Percentiles rank a stretch among this genome's conserved stretches.
These are phyloP conservation scores for Penicillium olsonii DNA, from an alignment of 2,329 filamentous ascomycete species.

Conservation along the genomic window DNA sequence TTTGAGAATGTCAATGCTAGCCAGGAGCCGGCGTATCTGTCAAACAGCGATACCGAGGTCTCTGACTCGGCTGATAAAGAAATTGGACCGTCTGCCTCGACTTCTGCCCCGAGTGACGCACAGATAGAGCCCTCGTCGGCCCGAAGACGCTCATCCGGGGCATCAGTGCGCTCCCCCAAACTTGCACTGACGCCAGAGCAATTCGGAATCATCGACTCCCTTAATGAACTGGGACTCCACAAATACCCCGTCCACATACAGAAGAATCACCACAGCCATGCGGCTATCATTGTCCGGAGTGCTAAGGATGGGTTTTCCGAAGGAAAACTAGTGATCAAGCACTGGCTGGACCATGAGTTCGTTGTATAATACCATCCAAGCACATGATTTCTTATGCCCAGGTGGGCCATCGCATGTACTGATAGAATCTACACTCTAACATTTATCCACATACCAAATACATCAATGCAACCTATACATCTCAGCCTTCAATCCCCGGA, in stretches of 20 bases:
- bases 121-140: neutral
- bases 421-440: neutral
- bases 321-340: constrained; percentile 73
- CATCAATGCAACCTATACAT: neutral
- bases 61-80: constrained; percentile 30
- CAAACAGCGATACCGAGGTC: constrained; percentile 27
- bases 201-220: constrained; percentile 77
- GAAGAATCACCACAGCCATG: constrained; percentile 78
- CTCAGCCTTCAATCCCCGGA: constrained; percentile 7
- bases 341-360: constrained; percentile 81
- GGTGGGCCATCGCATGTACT: constrained; percentile 8
- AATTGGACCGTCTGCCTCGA: neutral
- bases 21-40: constrained; percentile 71
- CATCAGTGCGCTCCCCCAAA: constrained; percentile 56
- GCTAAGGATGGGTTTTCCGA: constrained; percentile 70
- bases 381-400: neutral
- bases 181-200: constrained; percentile 78
- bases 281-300: constrained; percentile 81
- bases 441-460: neutral
- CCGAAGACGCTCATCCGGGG: neutral
- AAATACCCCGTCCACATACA: constrained; percentile 58
- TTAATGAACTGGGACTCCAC: constrained; percentile 65
- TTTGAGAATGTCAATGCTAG: constrained; percentile 72
- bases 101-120: neutral
- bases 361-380: constrained; percentile 47